A percentile compares a stretch with the other conserved stretches of the same genome.
Conservation (phyloP, 2,329 filamentous ascomycete species). For the Aspergillus sergii region DNA sequence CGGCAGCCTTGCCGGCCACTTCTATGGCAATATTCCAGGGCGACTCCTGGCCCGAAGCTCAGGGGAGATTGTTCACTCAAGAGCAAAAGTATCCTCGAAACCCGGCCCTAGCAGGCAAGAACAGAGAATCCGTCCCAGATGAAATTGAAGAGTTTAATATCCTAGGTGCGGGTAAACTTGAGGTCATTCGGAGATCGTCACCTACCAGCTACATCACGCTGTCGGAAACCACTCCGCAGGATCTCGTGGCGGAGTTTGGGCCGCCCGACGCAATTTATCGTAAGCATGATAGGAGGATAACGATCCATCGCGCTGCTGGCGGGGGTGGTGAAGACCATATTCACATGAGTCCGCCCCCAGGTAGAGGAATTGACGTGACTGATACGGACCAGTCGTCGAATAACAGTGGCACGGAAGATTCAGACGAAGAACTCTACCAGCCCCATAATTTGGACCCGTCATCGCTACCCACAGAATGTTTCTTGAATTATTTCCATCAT, state of each 20-base stretch:
- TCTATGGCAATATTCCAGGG: conserved; percentile 92
- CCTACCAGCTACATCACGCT: conserved; percentile 71
- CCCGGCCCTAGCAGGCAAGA: conserved; percentile 67
- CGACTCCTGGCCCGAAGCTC: conserved; percentile 84
- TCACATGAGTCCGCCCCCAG: conserved; percentile 39
- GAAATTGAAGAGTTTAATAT: conserved; percentile 82
- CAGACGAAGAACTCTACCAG: conserved; percentile 59
- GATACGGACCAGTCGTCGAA: conserved; percentile 77
- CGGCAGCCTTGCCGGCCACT: conserved; percentile 72
- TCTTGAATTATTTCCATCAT: conserved; percentile 97
- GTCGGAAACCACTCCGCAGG: conserved; percentile 87
- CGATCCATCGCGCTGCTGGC: conserved; percentile 65
- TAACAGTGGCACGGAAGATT: conserved; percentile 70
- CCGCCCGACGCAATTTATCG: conserved; percentile 93
- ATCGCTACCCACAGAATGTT: conserved; percentile 61
- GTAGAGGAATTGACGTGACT: conserved; percentile 47
- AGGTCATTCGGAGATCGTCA: conserved; percentile 72
- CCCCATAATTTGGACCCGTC: conserved; percentile 63
- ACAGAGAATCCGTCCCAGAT: conserved; percentile 79
- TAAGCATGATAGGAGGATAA: conserved; percentile 85
- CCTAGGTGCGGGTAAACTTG: conserved; percentile 75
- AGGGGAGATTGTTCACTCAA: conserved; percentile 75
- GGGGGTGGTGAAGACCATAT: conserved; percentile 32
- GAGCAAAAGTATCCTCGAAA: conserved; percentile 73
- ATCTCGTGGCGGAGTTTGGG: conserved; percentile 85